These are phyloP conservation scores for Pachysolen tannophilus DNA, from an alignment of 805 yeast species.

Conservation along the genomic window DNA sequence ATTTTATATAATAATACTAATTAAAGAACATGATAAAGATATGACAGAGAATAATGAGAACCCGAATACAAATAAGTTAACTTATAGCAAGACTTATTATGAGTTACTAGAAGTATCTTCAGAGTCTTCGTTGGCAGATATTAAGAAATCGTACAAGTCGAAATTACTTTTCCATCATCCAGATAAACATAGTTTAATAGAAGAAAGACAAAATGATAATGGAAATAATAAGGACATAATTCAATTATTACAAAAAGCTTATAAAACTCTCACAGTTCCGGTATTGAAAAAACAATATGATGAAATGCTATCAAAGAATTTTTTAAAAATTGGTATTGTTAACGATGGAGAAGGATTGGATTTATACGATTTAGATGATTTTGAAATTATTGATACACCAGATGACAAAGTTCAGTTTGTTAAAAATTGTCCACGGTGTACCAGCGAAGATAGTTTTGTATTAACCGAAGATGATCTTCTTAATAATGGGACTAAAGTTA, in stretches of 20 bases:
- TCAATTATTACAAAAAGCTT: constrained; percentile 48
- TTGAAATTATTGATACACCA: constrained; percentile 26
- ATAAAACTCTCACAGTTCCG: constrained; percentile 39
- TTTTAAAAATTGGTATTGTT: constrained; percentile 29
- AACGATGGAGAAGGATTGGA: constrained; percentile 67
- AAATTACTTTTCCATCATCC: constrained; percentile 67
- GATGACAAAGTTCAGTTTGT: constrained; percentile 29
- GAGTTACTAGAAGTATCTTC: constrained; percentile 46
- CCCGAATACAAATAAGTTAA: too few species aligned
- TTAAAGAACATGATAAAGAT: too few species aligned
- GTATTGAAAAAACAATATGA: constrained; percentile 44
- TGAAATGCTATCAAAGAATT: constrained; percentile 25
- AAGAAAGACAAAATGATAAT: too few species aligned
- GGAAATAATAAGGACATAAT: constrained; percentile 5
- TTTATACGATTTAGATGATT: constrained; percentile 54
- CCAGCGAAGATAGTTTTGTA: constrained; percentile 40
- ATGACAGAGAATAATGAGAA: too few species aligned
- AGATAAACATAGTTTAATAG: too few species aligned
- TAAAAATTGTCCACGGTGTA: constrained; percentile 64
- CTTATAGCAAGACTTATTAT: constrained; percentile 38
- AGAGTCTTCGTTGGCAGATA: constrained; percentile 27
- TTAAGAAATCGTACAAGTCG: constrained; percentile 57
- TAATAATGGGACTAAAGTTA: constrained; percentile 36
- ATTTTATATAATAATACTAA: too few species aligned
- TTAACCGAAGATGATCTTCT: constrained; percentile 57